Conservation (phyloP, 345 rosid species). For the Melaleuca quinquenervia region DNA sequence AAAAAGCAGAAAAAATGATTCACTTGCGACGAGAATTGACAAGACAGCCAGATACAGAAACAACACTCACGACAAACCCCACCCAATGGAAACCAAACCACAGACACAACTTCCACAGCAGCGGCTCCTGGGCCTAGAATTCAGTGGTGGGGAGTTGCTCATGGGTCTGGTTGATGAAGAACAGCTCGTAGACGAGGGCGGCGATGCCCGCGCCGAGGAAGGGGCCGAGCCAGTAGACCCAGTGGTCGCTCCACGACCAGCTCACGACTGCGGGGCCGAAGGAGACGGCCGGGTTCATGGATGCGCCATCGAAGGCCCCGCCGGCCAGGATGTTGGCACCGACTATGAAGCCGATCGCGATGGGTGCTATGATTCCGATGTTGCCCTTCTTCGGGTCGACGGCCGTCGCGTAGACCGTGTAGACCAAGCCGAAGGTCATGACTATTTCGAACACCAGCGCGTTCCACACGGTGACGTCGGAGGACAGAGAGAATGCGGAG, state of each 20-base stretch:
- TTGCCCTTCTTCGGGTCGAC: conserved; percentile 83
- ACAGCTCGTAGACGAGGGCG: conserved; percentile 44
- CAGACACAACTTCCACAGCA: not conserved
- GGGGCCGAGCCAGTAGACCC: conserved; percentile 99
- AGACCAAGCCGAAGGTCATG: conserved; percentile 88
- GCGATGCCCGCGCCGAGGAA: conserved; percentile 72
- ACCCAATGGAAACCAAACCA: not conserved
- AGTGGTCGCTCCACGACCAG: conserved; percentile 86
- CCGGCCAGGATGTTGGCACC: conserved; percentile 93
- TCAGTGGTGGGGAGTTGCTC: conserved; percentile 61
- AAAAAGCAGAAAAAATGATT: not conserved
- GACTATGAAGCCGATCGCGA: conserved; percentile 80
- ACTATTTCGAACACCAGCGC: conserved; percentile 85
- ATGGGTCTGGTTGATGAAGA: conserved; percentile 45
- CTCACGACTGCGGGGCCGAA: conserved; percentile 97
- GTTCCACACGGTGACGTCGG: conserved; percentile 59
- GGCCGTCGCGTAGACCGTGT: conserved; percentile 86
- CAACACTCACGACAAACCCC: conserved; percentile 1
- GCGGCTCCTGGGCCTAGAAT: conserved; percentile 3
- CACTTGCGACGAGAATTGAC: not conserved
- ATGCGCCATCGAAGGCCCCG: conserved; percentile 84
- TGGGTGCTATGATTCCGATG: conserved; percentile 71
- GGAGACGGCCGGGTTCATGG: conserved; percentile 95
- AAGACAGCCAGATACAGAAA: not conserved
- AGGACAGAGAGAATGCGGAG: conserved; percentile 49